Evolutionary conservation across 306 rosid genomes (phyloP), one percentile per base, ranked within the genome.

Genomic region (Quercus berberidifolia): DNA sequence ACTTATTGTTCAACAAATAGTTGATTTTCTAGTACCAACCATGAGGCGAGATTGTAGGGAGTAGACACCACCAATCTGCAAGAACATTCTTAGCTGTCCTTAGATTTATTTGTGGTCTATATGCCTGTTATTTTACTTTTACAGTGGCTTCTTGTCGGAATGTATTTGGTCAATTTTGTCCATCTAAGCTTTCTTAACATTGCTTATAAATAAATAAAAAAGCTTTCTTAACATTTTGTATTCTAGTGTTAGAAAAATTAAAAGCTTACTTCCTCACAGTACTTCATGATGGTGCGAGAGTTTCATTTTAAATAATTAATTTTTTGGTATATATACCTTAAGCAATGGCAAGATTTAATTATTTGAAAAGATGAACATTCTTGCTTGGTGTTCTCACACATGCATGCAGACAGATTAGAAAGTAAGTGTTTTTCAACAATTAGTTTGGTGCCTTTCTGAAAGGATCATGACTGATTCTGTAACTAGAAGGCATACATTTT

Each of bases 11-110:
- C 54, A 12, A 11, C 17, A 14, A 55, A 33, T 4, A 5, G 55
- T 76, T 86, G 60, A 78, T 75, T 57, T 78, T 72, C 75, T 65
- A 72, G 65, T 73, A 52, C 78, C 5, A 65, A 71, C 74, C 84
- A 77, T 81, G 86, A 81, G 87, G 87, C 91, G 87, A 83, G 69
- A 90, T 84, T 85, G 81, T 20, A 81, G 97, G 91, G 67, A 79
- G 77, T 54, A 82, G 76, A 72, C 51, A 73, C 83, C 89, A 79
- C 76, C 81, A 78, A 41, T 63, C 75, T 28, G 59, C 63, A 19
- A 55, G 43, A 68, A 64, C 80, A 70, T 75, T 86, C 43, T 76
- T 82, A 79, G 83, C 81, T 85, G 89, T 85, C 86, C 31, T 38
- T 63, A 49, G 80, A 70, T 54, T 78, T 79, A 74, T 52, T 72